These are phyloP conservation scores for Psilocybe azurescens DNA, from an alignment of 768 basidiomycete species.

Conservation along the genomic window DNA sequence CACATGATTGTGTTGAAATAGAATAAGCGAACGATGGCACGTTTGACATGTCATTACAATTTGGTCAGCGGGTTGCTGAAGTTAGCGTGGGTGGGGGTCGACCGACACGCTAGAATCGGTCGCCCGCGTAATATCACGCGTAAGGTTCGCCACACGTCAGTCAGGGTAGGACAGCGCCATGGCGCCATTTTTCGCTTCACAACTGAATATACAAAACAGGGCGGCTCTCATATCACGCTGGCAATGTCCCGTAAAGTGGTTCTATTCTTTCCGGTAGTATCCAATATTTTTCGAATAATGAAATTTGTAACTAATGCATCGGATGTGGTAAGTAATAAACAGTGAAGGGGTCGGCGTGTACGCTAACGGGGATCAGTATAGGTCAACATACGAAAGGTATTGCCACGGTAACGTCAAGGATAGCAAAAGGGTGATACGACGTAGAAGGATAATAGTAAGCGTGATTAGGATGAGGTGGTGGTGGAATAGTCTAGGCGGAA, in stretches of 20 bases:
- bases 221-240: not conserved
- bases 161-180: too few relatives aligned
- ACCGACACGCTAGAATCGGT: not conserved
- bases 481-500: conserved; percentile 37
- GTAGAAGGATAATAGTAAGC: not conserved
- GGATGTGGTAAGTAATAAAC: conserved; percentile 3
- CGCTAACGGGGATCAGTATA: not conserved
- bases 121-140: not conserved
- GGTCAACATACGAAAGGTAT: conserved; percentile 3
- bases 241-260: conserved; percentile 4
- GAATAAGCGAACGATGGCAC: not conserved
- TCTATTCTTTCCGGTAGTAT: conserved; percentile 15
- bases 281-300: conserved; percentile 16
- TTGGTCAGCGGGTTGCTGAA: conserved; percentile 1
- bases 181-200: not conserved
- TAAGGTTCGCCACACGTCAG: not conserved
- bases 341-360: not conserved
- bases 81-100: not conserved
- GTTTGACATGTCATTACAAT: not conserved
- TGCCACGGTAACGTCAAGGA: conserved; percentile 15
- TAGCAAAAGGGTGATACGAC: not conserved
- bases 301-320: conserved; percentile 19
- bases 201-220: not conserved
- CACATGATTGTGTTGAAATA: not conserved
- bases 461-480: conserved; percentile 2